Conservation (phyloP, 2,329 filamentous ascomycete species). For the Penicillium frequentans region DNA sequence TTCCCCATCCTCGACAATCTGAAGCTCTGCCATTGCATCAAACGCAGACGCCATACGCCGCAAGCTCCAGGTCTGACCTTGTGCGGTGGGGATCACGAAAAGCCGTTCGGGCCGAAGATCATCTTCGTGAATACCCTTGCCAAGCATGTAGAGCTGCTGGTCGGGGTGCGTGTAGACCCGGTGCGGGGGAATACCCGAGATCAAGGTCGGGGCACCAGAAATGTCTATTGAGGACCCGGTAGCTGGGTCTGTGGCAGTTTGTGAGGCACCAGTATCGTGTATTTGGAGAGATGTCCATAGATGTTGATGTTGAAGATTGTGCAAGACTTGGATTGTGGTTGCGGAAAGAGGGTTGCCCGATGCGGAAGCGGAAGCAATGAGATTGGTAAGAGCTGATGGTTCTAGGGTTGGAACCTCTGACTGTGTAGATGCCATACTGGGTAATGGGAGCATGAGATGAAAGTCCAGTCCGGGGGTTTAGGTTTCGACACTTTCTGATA, state of each 20-base stretch:
- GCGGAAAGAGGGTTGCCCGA: constrained; percentile 34
- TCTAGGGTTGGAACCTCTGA: constrained; percentile 14
- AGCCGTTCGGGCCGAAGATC: constrained; percentile 54
- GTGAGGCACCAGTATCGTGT: constrained; percentile 34
- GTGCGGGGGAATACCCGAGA: constrained; percentile 62
- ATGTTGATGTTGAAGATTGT: constrained; percentile 66
- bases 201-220: constrained; percentile 46
- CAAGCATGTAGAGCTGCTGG: constrained; percentile 61
- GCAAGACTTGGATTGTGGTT: constrained; percentile 59
- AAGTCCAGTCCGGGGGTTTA: neutral
- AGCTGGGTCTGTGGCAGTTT: neutral
- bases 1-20: constrained; percentile 7
- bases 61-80: constrained; percentile 62
- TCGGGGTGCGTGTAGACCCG: constrained; percentile 65
- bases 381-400: constrained; percentile 42
- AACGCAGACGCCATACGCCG: constrained; percentile 57
- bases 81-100: constrained; percentile 60
- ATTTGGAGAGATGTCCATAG: constrained; percentile 58
- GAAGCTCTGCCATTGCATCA: constrained; percentile 47
- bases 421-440: constrained; percentile 16
- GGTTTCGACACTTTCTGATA: neutral
- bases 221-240: constrained; percentile 3
- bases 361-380: constrained; percentile 35
- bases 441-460: neutral
- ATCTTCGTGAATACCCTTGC: constrained; percentile 48